Conservation (phyloP, 352 stramenopile genomes). For the Phytophthora citrophthora region DNA sequence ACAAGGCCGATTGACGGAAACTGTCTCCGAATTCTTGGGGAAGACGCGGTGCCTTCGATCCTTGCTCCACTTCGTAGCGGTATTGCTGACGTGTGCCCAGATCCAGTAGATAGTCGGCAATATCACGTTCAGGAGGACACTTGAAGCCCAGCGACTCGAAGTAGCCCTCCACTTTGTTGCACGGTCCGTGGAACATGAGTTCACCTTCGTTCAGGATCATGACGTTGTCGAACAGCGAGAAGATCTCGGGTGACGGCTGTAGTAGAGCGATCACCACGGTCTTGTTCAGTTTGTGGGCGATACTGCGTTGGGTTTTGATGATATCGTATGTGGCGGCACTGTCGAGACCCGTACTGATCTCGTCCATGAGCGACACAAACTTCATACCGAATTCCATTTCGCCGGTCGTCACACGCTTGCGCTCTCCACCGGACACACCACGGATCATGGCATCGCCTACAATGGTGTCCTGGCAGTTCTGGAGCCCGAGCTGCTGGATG, state of each 20-base stretch:
- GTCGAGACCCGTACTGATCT: too few species aligned
- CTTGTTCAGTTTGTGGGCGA: too few species aligned
- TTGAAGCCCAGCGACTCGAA: slow-evolving; percentile 11
- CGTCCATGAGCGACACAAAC: too few species aligned
- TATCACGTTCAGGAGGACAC: slow-evolving; percentile 35
- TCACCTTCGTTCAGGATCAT: too few species aligned
- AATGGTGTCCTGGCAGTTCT: slow-evolving; percentile 1
- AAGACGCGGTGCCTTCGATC: slow-evolving; percentile 20
- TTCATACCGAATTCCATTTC: too few species aligned
- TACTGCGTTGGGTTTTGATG: too few species aligned
- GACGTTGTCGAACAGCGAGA: too few species aligned
- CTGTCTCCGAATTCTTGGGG: slow-evolving; percentile 29
- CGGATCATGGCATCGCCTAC: too few species aligned
- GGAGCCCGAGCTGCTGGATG: slow-evolving; percentile 41
- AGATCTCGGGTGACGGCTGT: too few species aligned
- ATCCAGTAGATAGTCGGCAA: slow-evolving; percentile 39
- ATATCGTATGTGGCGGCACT: slow-evolving; percentile 33
- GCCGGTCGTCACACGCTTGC: too few species aligned
- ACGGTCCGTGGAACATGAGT: slow-evolving; percentile 58
- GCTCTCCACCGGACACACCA: too few species aligned
- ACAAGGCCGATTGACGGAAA: slow-evolving; percentile 30
- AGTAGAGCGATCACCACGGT: too few species aligned
- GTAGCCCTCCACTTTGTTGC: not conserved
- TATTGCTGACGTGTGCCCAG: slow-evolving; percentile 37
- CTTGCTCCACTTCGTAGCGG: slow-evolving; percentile 19